Evolutionary conservation across 2,329 filamentous ascomycete genomes (phyloP), one percentile per base, ranked within the genome.

Genomic region (Coniochaeta pulveracea): DNA sequence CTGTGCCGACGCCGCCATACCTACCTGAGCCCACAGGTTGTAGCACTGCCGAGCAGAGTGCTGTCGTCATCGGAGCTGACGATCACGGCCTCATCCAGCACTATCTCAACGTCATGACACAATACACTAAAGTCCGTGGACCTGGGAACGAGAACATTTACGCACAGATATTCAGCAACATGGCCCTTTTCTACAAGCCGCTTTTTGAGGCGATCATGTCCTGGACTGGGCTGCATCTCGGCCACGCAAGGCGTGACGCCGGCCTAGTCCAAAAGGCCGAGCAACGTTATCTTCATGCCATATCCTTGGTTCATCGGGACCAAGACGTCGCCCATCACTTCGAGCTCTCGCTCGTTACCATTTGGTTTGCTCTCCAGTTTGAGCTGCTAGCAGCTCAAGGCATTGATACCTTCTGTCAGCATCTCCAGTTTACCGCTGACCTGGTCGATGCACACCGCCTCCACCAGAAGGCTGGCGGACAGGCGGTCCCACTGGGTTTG

Each of bases 361-460:
- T 42, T 6, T 44, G 42, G 42, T 44, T 44, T 30, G 40, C 40
- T 8, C 24, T 44, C 8, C 42, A 44, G 21, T 44, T 32, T n/a
- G 40, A 44, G 30, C 37, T 44, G 10, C 40, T 44, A 10, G 40
- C 40, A 9, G 42, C 42, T 14, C 27, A 25, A 8, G 42, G 39
- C 3, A 40, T 44, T 26, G 36, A 31, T 10, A 34, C 37, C 33
- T 41, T 40, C 23, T 41, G 39, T 19, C 26, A 31, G 22, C 34
- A 34, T 16, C 30, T 43, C 19, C 37, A 43, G 32, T 41, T 45
- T 29, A 37, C 35, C 16, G 34, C 44, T 25, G 38, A 45, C 37
- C 42, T 45, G 12, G 37, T 45, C 14, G 40, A 44, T 12, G 37
- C 40, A 14, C 40, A 38, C 23, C 40, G 40, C 21, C 37, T 37